Conservation (phyloP, 2,329 filamentous ascomycete species). For the Plenodomus biglobosus region DNA sequence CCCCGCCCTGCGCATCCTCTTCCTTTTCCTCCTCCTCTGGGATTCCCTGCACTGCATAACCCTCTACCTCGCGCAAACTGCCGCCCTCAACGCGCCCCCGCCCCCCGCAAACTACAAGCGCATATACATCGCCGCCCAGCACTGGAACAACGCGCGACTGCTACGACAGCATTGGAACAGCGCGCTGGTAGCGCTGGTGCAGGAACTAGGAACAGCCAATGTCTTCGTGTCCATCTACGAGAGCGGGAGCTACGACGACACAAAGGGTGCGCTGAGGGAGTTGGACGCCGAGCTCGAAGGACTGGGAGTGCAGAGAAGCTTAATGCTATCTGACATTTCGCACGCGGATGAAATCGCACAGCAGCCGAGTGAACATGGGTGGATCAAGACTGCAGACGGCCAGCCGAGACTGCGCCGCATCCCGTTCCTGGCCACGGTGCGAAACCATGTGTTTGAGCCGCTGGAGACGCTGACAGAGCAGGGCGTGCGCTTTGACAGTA, state of each 20-base stretch:
- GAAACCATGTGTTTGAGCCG: conserved; percentile 66
- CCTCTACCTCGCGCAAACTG: conserved; percentile 20
- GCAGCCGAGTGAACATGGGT: conserved; percentile 49
- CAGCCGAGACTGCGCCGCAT: conserved; percentile 63
- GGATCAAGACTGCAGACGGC: conserved; percentile 59
- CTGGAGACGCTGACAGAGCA: conserved; percentile 54
- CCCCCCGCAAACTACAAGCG: conserved; percentile 26
- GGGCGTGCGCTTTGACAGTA: conserved; percentile 58
- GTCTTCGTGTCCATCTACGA: conserved; percentile 70
- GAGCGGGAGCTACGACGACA: conserved; percentile 69
- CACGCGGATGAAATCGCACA: conserved; percentile 42
- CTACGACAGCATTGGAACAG: conserved; percentile 64
- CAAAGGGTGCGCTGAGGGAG: conserved; percentile 61
- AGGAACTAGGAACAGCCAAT: conserved; percentile 62
- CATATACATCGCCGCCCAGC: conserved; percentile 69
- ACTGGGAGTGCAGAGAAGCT: conserved; percentile 56
- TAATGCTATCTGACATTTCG: conserved; percentile 61
- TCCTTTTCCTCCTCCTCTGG: conserved; percentile 22
- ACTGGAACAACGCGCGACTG: conserved; percentile 66
- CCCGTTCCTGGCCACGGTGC: conserved; percentile 65
- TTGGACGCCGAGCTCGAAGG: conserved; percentile 58
- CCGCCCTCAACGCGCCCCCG: conserved; percentile 8
- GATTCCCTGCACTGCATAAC: conserved; percentile 24
- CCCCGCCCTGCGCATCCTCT: conserved; percentile 19
- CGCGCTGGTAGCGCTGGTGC: conserved; percentile 60